Evolutionary conservation across 371 early-diverging fungal genomes (phyloP).

Genomic region (Mortierella sp.): DNA sequence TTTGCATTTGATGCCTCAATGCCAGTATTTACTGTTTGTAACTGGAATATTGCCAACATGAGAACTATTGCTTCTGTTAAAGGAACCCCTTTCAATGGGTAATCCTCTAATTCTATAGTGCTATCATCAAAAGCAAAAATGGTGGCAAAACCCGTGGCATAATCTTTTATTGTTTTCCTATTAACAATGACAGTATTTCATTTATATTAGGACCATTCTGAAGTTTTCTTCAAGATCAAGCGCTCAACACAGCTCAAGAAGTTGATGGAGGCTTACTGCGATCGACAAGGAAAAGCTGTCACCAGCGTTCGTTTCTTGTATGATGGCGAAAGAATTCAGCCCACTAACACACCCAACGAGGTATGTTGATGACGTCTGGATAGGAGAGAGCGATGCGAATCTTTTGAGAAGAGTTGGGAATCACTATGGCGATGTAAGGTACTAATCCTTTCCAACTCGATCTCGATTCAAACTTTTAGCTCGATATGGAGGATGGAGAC

Average conservation of each 20-base stretch:
- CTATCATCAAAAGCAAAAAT: slow-evolving; percentile 3
- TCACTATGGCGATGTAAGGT: background rate
- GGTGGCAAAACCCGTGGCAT: slow-evolving; percentile 15
- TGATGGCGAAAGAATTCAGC: slow-evolving; percentile 87
- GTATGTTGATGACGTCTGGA: slow-evolving; percentile 58
- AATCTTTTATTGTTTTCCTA: background rate
- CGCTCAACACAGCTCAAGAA: slow-evolving; percentile 89
- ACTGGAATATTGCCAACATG: background rate
- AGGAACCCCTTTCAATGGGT: too few relatives aligned
- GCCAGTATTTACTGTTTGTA: background rate
- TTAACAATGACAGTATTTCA: background rate
- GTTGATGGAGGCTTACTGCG: slow-evolving; percentile 93
- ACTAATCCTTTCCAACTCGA: background rate
- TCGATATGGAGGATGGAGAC: slow-evolving; percentile 96
- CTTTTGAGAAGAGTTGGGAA: background rate
- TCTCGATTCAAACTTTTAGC: slow-evolving; percentile 60
- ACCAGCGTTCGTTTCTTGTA: slow-evolving; percentile 88
- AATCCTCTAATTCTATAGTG: background rate
- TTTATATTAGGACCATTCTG: slow-evolving; percentile 72
- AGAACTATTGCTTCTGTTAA: background rate
- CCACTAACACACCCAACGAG: slow-evolving; percentile 85
- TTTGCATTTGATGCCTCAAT: background rate
- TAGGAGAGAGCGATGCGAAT: background rate
- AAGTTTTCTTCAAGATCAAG: slow-evolving; percentile 95
- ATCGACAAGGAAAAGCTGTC: slow-evolving; percentile 81